These are phyloP conservation scores for Debaryomyces udenii DNA, from an alignment of 1,139 yeast species.

Conservation along the genomic window DNA sequence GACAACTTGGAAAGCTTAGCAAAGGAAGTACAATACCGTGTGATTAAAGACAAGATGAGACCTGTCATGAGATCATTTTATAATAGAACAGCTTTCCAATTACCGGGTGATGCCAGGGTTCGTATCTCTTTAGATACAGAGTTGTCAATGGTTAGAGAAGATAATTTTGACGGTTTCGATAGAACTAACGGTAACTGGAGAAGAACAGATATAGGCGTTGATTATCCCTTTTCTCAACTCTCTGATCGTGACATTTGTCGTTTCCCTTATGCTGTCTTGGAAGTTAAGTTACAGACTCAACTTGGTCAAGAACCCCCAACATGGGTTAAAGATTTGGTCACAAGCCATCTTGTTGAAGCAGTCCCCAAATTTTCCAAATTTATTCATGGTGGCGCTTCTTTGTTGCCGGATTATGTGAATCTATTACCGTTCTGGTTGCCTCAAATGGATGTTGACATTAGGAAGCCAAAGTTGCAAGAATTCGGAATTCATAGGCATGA, in stretches of 20 bases:
- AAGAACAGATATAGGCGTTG: conserved; percentile 97
- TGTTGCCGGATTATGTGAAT: conserved; percentile 78
- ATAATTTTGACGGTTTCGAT: conserved; percentile 89
- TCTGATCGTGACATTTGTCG: conserved; percentile 84
- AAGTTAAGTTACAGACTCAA: conserved; percentile 95
- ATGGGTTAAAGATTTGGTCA: conserved; percentile 92
- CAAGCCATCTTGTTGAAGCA: conserved; percentile 94
- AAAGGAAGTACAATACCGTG: conserved; percentile 87
- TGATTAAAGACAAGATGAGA: conserved; percentile 78
- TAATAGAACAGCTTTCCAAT: conserved; percentile 97
- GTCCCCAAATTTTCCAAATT: conserved; percentile 97
- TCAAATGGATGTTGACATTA: conserved; percentile 95
- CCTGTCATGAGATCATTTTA: conserved; percentile 96
- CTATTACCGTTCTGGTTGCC: conserved; percentile 96
- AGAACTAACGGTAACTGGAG: conserved; percentile 96
- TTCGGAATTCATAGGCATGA: conserved; percentile 53
- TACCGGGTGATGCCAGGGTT: conserved; percentile 98
- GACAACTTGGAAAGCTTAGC: conserved; percentile 92
- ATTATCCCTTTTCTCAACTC: conserved; percentile 88
- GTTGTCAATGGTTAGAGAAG: conserved; percentile 94
- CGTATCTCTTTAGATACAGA: conserved; percentile 97
- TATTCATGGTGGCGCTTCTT: conserved; percentile 91
- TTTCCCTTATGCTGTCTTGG: conserved; percentile 96
- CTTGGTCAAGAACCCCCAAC: conserved; percentile 98
- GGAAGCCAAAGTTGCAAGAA: conserved; percentile 77